Conservation (phyloP, 768 basidiomycete genomes). For the Mycena crocata region DNA sequence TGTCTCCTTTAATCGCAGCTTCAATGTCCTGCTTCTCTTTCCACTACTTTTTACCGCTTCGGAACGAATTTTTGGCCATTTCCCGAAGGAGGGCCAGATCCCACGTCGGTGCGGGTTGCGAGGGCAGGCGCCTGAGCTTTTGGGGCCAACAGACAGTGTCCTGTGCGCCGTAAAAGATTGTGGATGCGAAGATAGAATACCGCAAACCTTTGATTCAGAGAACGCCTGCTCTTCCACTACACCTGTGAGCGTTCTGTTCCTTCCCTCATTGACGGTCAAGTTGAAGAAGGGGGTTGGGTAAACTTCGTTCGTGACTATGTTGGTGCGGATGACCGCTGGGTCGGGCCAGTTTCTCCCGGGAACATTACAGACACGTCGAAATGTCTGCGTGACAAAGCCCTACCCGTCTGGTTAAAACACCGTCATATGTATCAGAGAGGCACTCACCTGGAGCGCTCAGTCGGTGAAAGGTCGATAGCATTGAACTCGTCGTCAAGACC, state of each 20-base stretch:
- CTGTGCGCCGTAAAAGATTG: neutral
- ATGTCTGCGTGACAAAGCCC: neutral
- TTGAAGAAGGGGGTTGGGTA: conserved; percentile 3
- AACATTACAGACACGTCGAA: neutral
- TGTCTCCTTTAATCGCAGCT: neutral
- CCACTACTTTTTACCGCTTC: neutral
- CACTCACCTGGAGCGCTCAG: too few relatives aligned
- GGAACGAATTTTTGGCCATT: neutral
- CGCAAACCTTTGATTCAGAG: neutral
- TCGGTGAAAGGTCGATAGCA: too few relatives aligned
- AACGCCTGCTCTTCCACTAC: neutral
- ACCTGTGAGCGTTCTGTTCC: neutral
- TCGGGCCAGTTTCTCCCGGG: conserved; percentile 1
- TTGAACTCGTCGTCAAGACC: neutral
- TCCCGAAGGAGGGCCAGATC: neutral
- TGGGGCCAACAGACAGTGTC: neutral
- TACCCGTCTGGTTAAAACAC: neutral
- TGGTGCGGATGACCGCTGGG: neutral
- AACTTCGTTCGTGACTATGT: neutral
- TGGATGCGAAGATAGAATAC: neutral
- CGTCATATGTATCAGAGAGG: too few relatives aligned
- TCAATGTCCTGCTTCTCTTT: neutral
- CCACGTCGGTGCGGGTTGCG: neutral
- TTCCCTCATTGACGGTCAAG: neutral
- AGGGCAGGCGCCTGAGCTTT: neutral